Base-by-base conservation (phyloP, 495 filamentous ascomycete species). In the Xylaria palmicola region DNA sequence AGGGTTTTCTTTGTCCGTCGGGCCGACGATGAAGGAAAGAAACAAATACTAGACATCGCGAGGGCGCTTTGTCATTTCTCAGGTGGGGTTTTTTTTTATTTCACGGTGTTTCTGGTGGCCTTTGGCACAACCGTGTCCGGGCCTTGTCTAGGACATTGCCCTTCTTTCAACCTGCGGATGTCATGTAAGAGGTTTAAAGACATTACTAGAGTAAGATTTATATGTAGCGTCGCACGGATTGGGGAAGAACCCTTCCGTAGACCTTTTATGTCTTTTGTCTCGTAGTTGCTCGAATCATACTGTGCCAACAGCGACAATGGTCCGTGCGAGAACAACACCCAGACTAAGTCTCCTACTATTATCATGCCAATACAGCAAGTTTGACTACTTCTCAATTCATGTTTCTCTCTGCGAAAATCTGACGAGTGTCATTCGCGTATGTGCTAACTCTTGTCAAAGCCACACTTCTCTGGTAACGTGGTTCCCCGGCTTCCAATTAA, bases 31-130 rank as follows among this genome's bases (percentile, higher is more conserved):
- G 34, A 22, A 48, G 50, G 22, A 47, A 48, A 36, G 30, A 47
- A 10, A n/a, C 19, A 24, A 29, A 48, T 44, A 32, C 32, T 24
- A 63, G 60, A 54, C 34, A 62, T 48, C 59, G 56, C 60, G 44
- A 60, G 47, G 24, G 40, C 60, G 60, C 69, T 68, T 71, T 71
- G 63, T 68, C 56, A 48, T 30, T 48, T 65, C 62, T 60, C 30
- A 51, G 51, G n/a, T n/a, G n/a, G n/a, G n/a, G n/a, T n/a, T n/a
- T n/a, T n/a, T n/a, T n/a, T 56, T 56, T 61, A 56, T 63, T 54
- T 49, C 58, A 45, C 50, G 30, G 34, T 19, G 48, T 27, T 30
- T n/a, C n/a, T n/a, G 13, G 15, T 41, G 24, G 34, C 36, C 47
- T 60, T 27, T 52, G 47, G 22, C 26, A 51, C 10, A 9, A 29